Evolutionary conservation across 768 basidiomycete genomes (phyloP).

Genomic region (Boletus huronensis): DNA sequence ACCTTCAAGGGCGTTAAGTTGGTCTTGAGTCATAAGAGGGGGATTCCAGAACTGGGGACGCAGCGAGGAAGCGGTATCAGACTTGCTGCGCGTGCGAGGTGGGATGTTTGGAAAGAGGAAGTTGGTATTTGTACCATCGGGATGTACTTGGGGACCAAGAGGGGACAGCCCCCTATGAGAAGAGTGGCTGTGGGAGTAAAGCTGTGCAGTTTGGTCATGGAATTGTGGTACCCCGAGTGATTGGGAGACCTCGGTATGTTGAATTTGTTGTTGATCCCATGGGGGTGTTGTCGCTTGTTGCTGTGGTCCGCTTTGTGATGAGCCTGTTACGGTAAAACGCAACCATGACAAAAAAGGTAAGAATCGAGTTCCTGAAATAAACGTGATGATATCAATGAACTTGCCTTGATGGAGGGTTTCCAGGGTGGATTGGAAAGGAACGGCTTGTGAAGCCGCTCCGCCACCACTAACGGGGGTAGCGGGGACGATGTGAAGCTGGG

Average conservation of each 20-base stretch:
- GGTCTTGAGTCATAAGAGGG: conserved; percentile 37
- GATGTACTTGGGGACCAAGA: conserved; percentile 29
- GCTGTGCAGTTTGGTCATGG: conserved; percentile 30
- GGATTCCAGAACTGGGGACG: conserved; percentile 54
- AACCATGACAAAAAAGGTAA: conserved; percentile 27
- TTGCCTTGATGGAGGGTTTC: conserved; percentile 52
- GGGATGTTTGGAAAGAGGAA: conserved; percentile 38
- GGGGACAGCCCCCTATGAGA: conserved; percentile 37
- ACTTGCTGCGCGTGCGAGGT: conserved; percentile 53
- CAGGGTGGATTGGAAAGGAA: conserved; percentile 51
- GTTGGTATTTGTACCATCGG: conserved; percentile 36
- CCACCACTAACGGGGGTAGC: conserved; percentile 76
- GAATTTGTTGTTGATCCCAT: conserved; percentile 37
- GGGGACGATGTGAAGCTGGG: conserved; percentile 74
- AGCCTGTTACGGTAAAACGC: conserved; percentile 30
- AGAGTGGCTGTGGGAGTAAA: conserved; percentile 34
- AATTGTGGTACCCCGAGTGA: conserved; percentile 29
- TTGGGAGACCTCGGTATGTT: conserved; percentile 31
- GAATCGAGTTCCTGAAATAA: conserved; percentile 31
- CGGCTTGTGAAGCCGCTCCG: conserved; percentile 42
- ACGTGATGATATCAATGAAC: conserved; percentile 33
- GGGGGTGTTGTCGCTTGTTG: conserved; percentile 34
- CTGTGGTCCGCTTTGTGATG: conserved; percentile 32
- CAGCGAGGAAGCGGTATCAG: conserved; percentile 48
- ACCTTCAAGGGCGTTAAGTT: conserved; percentile 31